Conservation (phyloP, 1,284 basidiomycete species). For the Naganishia sp. region DNA sequence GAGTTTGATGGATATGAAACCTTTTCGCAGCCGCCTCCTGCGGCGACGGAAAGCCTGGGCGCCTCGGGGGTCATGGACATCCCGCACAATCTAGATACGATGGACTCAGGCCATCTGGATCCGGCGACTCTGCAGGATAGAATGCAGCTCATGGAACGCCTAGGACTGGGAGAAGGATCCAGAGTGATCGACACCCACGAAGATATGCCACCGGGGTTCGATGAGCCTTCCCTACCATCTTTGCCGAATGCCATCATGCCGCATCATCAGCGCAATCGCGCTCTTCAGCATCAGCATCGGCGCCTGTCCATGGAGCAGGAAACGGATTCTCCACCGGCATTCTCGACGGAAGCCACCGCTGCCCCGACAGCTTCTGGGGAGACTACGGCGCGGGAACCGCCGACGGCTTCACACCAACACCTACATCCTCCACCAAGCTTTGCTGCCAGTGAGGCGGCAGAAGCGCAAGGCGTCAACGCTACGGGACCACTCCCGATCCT, state of each 20-base stretch:
- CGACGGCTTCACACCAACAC: constrained; percentile 10
- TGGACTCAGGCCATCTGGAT: constrained; percentile 45
- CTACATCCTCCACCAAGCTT: constrained; percentile 46
- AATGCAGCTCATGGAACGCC: constrained; percentile 48
- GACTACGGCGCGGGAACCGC: not conserved
- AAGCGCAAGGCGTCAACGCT: constrained; percentile 36
- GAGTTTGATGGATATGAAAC: constrained; percentile 56
- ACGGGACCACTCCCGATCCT: constrained; percentile 30
- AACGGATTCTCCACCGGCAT: constrained; percentile 16
- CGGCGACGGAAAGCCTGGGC: constrained; percentile 46
- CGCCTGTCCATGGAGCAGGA: constrained; percentile 9
- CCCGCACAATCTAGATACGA: constrained; percentile 42
- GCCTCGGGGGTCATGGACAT: constrained; percentile 51
- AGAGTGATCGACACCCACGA: constrained; percentile 53
- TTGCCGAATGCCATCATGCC: constrained; percentile 41
- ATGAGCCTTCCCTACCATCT: constrained; percentile 54
- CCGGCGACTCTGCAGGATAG: constrained; percentile 35
- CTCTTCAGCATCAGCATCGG: constrained; percentile 5
- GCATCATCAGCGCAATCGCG: constrained; percentile 24
- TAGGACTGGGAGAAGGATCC: constrained; percentile 52
- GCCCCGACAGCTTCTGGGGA: not conserved
- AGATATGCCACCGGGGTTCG: constrained; percentile 54
- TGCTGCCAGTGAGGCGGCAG: constrained; percentile 50
- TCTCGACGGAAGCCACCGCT: constrained; percentile 7
- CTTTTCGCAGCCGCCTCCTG: constrained; percentile 52